phyloP scores from a whole-genome alignment of 768 basidiomycete genomes.

The Tricholoma hemisulphureum region DNA sequence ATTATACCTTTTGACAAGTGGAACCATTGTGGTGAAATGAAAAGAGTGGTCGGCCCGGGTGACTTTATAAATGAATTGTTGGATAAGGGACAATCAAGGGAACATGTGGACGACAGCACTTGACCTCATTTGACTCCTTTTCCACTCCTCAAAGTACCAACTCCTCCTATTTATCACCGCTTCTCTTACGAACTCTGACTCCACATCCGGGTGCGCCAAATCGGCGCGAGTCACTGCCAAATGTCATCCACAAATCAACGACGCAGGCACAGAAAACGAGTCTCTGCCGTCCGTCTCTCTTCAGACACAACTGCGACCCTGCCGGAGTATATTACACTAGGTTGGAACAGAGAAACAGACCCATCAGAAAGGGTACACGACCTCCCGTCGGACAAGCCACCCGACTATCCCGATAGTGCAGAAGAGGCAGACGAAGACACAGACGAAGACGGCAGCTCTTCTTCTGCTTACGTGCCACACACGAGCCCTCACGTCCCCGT shows the following conservation, averaged over 20 bases:
- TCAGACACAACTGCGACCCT: slow-evolving; percentile 65
- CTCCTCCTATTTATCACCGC: too few species aligned
- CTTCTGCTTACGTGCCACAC: slow-evolving; percentile 25
- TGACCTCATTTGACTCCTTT: slow-evolving; percentile 19
- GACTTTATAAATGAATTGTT: neutral
- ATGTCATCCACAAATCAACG: slow-evolving; percentile 2
- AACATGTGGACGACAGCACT: slow-evolving; percentile 21
- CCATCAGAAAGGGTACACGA: slow-evolving; percentile 3
- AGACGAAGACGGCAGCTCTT: slow-evolving; percentile 38
- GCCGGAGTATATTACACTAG: slow-evolving; percentile 53
- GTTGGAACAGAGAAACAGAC: slow-evolving; percentile 14
- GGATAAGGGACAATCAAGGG: slow-evolving; percentile 1
- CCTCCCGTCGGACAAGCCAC: slow-evolving; percentile 56
- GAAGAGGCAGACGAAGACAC: slow-evolving; percentile 77
- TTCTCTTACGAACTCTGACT: slow-evolving; percentile 9
- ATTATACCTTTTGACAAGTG: too few species aligned
- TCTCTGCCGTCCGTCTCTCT: slow-evolving; percentile 57
- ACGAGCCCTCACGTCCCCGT: slow-evolving; percentile 25
- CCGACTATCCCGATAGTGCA: slow-evolving; percentile 74
- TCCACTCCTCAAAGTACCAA: slow-evolving; percentile 1
- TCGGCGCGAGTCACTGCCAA: neutral
- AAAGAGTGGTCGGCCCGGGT: neutral
- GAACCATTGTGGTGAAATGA: too few species aligned
- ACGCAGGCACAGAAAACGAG: slow-evolving; percentile 44
- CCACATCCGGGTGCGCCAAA: slow-evolving; percentile 19